Base-by-base conservation (phyloP, 2,329 filamentous ascomycete genomes). In the Neonectria ditissima region DNA sequence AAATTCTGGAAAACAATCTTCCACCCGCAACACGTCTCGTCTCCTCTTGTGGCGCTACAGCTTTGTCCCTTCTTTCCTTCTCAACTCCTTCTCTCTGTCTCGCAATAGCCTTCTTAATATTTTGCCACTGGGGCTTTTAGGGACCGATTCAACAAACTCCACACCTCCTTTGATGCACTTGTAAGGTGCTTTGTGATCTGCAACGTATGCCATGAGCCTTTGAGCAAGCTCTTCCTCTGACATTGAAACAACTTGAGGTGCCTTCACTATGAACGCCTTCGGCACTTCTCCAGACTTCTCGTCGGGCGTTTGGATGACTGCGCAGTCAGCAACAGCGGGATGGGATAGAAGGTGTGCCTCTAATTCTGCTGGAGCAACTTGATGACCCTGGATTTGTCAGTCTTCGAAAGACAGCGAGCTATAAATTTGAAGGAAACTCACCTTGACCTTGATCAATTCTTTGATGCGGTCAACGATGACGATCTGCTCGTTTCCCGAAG, bases 291-390 rank as follows among this genome's bases (percentile, higher is more conserved):
- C 87, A 16, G 86, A 85, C 51, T 83, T 81, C 3, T 81, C 80
- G 56, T 88, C 81, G 0, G 87, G 89, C 0, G 93, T 82, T 22
- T 89, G 89, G 64, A 94, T 92, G 22, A 94, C 91, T 18, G 91
- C 89, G 68, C 89, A 91, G 77, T 94, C 92, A 18, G 87, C 86
- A 26, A 94, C 91, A 8, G 84, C 83, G 0, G 88, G 87, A 72
- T 94, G 91, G 0, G 87, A 85, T 20, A 94, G 86, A 9, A 94
- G 81, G 72, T 92, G 90, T 2, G 90, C 89, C 78, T 94, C 92
- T 2, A 94, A 85, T 74, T 94, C 92, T 3, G 92, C 92, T 0
- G 92, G 92, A 3, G 92, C 91, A 41, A 94, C 92, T 86, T 94
- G 92, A 58, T 89, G 81, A 48, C 91, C 91, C 87, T 92, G 5